phyloP scores from a whole-genome alignment of 345 rosid genomes.

The Physaria fendleri region DNA sequence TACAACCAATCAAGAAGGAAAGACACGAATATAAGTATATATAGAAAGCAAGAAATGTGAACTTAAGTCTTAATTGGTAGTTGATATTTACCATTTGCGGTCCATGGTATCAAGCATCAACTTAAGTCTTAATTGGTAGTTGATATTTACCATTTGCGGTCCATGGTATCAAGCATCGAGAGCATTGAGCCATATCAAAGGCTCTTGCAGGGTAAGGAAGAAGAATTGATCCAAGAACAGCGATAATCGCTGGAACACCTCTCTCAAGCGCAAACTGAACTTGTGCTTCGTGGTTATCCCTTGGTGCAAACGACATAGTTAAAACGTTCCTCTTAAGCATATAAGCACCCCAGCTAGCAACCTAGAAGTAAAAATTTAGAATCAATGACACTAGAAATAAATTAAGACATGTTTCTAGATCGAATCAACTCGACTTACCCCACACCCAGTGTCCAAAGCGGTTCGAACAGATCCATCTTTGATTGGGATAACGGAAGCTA shows the following conservation, averaged over 20 bases:
- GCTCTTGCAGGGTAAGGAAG: slow-evolving; percentile 95
- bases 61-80: background rate
- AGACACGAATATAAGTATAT: background rate
- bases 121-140: too few relatives aligned
- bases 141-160: slow-evolving; percentile 55
- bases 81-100: slow-evolving; percentile 54
- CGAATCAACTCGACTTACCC: slow-evolving; percentile 41
- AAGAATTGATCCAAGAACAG: slow-evolving; percentile 78
- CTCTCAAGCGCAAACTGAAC: slow-evolving; percentile 98
- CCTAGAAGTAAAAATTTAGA: slow-evolving; percentile 34
- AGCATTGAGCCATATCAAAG: slow-evolving; percentile 98
- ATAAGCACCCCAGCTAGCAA: slow-evolving; percentile 99
- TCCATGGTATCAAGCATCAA: slow-evolving; percentile 92
- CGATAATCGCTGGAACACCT: slow-evolving; percentile 89
- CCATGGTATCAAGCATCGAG: slow-evolving; percentile 96
- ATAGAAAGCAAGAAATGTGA: background rate
- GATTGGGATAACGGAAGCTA: slow-evolving; percentile 83
- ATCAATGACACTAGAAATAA: background rate
- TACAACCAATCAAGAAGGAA: slow-evolving; percentile 20
- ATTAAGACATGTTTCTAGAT: background rate
- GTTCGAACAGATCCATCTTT: slow-evolving; percentile 87
- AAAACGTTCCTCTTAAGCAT: slow-evolving; percentile 77
- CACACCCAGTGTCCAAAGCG: slow-evolving; percentile 96
- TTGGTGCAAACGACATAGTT: slow-evolving; percentile 92
- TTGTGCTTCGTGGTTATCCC: slow-evolving; percentile 97